Conservation (phyloP, 371 early-diverging fungal genomes). For the Hamiltosporidium tvaerminnensis region DNA sequence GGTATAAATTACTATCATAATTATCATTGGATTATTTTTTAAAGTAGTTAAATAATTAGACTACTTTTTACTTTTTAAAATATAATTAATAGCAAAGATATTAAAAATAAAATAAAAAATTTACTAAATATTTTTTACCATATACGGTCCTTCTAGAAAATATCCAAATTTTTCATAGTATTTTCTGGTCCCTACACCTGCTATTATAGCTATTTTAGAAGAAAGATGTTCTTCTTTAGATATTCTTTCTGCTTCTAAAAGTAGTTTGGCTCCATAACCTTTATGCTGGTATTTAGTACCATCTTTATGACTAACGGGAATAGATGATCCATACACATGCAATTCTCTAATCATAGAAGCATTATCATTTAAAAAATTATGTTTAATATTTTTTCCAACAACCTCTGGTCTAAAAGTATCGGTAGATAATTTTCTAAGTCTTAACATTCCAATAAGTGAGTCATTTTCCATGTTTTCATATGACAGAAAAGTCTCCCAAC, state of each 20-base stretch:
- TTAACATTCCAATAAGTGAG: slow-evolving; percentile 82
- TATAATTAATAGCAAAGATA: no score
- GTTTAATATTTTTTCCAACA: slow-evolving; percentile 51
- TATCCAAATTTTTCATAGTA: slow-evolving; percentile 96
- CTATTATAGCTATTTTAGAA: slow-evolving; percentile 83
- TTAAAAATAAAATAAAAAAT: no score
- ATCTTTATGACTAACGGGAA: slow-evolving; percentile 81
- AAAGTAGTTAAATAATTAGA: no score
- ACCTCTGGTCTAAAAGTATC: slow-evolving; percentile 79
- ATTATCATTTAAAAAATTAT: slow-evolving; percentile 15
- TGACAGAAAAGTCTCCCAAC: slow-evolving; percentile 97
- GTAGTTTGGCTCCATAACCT: slow-evolving; percentile 88
- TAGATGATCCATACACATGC: slow-evolving; percentile 94
- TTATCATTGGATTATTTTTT: no score
- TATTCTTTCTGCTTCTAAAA: slow-evolving; percentile 97
- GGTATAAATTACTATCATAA: no score
- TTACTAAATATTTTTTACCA: slow-evolving; percentile 43
- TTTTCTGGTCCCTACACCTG: slow-evolving; percentile 88
- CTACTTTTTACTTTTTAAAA: no score
- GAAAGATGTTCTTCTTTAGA: slow-evolving; percentile 89
- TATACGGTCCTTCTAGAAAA: slow-evolving; percentile 65
- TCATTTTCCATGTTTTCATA: slow-evolving; percentile 95
- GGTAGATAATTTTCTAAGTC: slow-evolving; percentile 78
- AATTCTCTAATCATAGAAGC: slow-evolving; percentile 83
- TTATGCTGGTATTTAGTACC: slow-evolving; percentile 96